These are phyloP conservation scores for Boehmeria nivea DNA, from an alignment of 306 rosid genomes.

Conservation along the genomic window DNA sequence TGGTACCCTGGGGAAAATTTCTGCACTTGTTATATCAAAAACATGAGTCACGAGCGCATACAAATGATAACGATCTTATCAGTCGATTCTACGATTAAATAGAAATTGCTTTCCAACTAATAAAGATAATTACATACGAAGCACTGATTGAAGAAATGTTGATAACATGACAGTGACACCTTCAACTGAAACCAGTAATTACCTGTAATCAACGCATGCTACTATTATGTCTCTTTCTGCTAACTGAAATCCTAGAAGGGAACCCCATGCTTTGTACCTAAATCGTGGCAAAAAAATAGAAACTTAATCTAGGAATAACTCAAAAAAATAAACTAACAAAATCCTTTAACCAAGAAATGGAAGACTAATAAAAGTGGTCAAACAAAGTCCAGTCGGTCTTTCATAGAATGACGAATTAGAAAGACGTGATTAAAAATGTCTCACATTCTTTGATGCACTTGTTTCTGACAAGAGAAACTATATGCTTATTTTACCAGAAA, in stretches of 20 bases:
- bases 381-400: too few species aligned
- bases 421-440: too few species aligned
- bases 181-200: conserved; percentile 38
- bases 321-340: too few species aligned
- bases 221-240: conserved; percentile 88
- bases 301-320: too few species aligned
- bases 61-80: too few species aligned
- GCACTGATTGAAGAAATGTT: neutral
- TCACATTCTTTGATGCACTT: neutral
- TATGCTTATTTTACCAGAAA: too few species aligned
- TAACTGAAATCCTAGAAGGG: conserved; percentile 77
- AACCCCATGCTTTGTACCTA: conserved; percentile 99
- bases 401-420: too few species aligned
- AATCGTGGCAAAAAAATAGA: conserved; percentile 33
- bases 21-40: conserved; percentile 43
- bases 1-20: conserved; percentile 97
- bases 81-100: too few species aligned
- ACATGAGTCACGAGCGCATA: conserved; percentile 8
- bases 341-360: too few species aligned
- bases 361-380: too few species aligned
- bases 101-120: neutral
- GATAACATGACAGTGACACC: conserved; percentile 31
- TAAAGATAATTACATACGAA: neutral
- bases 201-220: conserved; percentile 94
- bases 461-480: too few species aligned